A percentile compares a stretch with the other conserved stretches of the same genome.
phyloP scores from a whole-genome alignment of 2,329 filamentous ascomycete species.

The Ascochyta pisi region DNA sequence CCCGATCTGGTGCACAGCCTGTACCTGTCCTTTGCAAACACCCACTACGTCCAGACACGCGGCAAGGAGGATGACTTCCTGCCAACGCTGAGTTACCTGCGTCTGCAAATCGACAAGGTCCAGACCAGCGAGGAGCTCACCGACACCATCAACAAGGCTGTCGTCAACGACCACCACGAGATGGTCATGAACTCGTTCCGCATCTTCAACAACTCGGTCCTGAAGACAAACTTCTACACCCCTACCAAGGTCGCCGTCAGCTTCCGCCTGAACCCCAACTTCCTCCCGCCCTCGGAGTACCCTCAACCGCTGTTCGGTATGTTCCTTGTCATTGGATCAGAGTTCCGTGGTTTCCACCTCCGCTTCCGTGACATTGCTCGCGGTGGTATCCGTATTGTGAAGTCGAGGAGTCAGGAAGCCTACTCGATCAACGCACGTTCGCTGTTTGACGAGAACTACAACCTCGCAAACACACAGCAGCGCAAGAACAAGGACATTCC shows the following conservation, averaged over 20 bases:
- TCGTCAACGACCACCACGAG: slow-evolving; percentile 86
- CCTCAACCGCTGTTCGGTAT: slow-evolving; percentile 94
- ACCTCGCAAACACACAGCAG: slow-evolving; percentile 96
- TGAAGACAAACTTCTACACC: slow-evolving; percentile 98
- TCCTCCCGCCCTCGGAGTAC: slow-evolving; percentile 91
- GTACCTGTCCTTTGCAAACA: slow-evolving; percentile 89
- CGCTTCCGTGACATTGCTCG: slow-evolving; percentile 97
- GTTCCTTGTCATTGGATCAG: slow-evolving; percentile 97
- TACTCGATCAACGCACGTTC: slow-evolving; percentile 96
- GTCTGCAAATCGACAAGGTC: slow-evolving; percentile 70
- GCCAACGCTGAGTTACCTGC: slow-evolving; percentile 72
- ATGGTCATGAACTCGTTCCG: slow-evolving; percentile 98
- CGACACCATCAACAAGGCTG: slow-evolving; percentile 49
- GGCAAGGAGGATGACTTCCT: slow-evolving; percentile 72
- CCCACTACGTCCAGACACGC: slow-evolving; percentile 76
- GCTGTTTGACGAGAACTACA: slow-evolving; percentile 98
- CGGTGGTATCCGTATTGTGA: slow-evolving; percentile 97
- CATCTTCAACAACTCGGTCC: slow-evolving; percentile 88
- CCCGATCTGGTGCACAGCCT: slow-evolving; percentile 84
- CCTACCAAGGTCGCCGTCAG: slow-evolving; percentile 97
- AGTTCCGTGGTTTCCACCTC: slow-evolving; percentile 96
- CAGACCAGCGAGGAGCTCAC: slow-evolving; percentile 48
- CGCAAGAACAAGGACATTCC: slow-evolving; percentile 99
- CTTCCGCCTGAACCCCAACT: slow-evolving; percentile 89
- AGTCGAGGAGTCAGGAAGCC: slow-evolving; percentile 93